Conservation (phyloP, 129 eudicot species). For the Logfia minima region DNA sequence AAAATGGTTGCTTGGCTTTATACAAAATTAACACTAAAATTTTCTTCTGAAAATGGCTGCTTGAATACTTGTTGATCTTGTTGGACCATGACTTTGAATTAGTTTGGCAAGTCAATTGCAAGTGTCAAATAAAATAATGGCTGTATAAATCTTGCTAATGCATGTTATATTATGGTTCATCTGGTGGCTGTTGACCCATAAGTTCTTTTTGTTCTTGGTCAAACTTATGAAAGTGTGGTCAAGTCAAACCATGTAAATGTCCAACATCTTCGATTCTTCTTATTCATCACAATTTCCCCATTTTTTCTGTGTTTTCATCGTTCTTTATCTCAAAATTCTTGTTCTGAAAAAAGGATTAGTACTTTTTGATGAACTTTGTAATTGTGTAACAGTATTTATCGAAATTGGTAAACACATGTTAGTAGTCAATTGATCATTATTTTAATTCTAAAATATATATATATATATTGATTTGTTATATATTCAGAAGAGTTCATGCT, state of each 20-base stretch:
- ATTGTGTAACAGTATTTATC: not conserved
- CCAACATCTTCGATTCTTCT: not conserved
- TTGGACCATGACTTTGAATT: conserved; percentile 31
- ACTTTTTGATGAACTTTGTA: not conserved
- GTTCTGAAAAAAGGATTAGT: not conserved
- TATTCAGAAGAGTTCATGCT: not conserved
- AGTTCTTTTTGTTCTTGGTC: conserved; percentile 9
- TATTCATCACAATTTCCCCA: conserved; percentile 21
- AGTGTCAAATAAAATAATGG: conserved; percentile 6
- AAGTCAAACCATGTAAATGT: conserved; percentile 20
- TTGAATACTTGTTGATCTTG: conserved; percentile 11
- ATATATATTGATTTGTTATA: not conserved
- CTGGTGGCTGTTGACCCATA: conserved; percentile 18
- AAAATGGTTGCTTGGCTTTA: not conserved
- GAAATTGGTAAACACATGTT: not conserved
- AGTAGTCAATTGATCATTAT: not conserved
- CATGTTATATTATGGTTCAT: conserved; percentile 20
- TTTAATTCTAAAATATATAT: too few relatives aligned
- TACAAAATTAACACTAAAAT: not conserved
- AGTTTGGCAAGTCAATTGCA: conserved; percentile 31
- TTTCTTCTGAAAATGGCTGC: not conserved
- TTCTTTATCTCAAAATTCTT: not conserved
- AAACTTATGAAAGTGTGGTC: conserved; percentile 18
- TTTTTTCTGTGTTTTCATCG: not conserved
- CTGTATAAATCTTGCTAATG: conserved; percentile 13